These are phyloP conservation scores for Aspergillus sp. DNA, from an alignment of 2,329 filamentous ascomycete genomes.

Conservation along the genomic window DNA sequence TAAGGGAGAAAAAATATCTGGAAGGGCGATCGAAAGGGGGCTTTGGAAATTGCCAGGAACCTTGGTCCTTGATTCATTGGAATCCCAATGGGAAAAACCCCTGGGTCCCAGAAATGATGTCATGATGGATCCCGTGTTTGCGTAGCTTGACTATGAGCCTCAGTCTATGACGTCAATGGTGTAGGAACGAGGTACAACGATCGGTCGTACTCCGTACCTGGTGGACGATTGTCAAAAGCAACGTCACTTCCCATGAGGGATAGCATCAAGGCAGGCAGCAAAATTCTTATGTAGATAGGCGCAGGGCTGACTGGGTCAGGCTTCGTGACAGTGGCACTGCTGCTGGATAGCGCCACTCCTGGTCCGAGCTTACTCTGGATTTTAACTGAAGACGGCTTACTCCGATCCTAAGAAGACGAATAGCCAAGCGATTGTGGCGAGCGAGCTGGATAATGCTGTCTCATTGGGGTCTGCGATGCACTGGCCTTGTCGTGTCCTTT, in stretches of 20 bases:
- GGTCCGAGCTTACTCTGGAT: neutral
- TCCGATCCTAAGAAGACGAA: neutral
- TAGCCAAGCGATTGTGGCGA: neutral
- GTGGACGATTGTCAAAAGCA: no score
- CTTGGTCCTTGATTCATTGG: neutral
- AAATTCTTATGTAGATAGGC: no score
- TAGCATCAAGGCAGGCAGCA: no score
- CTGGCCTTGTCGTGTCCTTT: neutral
- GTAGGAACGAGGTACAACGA: neutral
- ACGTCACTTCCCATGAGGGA: no score
- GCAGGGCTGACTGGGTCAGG: neutral
- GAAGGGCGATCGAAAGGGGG: neutral
- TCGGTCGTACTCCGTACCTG: no score
- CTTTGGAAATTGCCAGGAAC: neutral
- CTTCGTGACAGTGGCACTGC: neutral
- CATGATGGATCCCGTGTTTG: neutral
- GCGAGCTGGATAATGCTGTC: neutral
- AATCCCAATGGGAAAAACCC: neutral
- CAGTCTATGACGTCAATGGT: neutral
- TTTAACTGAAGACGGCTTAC: neutral
- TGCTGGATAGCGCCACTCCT: neutral
- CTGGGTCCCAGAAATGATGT: neutral
- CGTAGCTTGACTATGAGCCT: neutral
- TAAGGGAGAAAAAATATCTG: neutral
- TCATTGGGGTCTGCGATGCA: neutral